Percentiles rank a stretch among this genome's conserved stretches.
phyloP scores from a whole-genome alignment of 768 basidiomycete genomes.

The Trametes elegans region DNA sequence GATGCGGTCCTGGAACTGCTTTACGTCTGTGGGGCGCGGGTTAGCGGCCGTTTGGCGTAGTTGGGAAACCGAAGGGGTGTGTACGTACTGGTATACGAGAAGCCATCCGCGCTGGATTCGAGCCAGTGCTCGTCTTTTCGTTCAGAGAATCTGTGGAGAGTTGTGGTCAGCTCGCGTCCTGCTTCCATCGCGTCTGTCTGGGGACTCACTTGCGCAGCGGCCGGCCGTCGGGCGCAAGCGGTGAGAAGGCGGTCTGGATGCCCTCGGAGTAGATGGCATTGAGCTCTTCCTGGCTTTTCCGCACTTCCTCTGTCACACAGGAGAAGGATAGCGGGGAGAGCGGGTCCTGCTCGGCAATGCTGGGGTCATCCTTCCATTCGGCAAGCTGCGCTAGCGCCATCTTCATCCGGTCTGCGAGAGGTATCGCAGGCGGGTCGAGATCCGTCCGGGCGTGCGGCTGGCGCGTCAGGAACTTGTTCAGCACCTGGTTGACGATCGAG shows the following conservation, averaged over 20 bases:
- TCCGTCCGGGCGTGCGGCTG: conserved; percentile 51
- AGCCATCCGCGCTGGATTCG: conserved; percentile 50
- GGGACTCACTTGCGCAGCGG: conserved; percentile 58
- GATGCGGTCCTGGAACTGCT: conserved; percentile 15
- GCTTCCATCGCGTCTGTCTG: too few relatives aligned
- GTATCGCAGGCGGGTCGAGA: conserved; percentile 35
- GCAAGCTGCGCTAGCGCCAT: conserved; percentile 53
- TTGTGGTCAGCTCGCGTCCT: neutral
- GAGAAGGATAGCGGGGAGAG: conserved; percentile 67
- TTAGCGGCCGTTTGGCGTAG: neutral
- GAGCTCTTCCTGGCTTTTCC: conserved; percentile 49
- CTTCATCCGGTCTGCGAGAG: conserved; percentile 49
- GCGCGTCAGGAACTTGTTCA: conserved; percentile 58
- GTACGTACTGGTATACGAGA: conserved; percentile 52
- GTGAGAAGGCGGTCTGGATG: conserved; percentile 48
- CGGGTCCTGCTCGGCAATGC: conserved; percentile 51
- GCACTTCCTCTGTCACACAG: conserved; percentile 51
- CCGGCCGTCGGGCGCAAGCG: conserved; percentile 54
- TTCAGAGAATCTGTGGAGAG: conserved; percentile 51
- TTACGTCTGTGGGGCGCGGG: neutral
- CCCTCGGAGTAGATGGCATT: conserved; percentile 47
- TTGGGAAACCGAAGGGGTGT: neutral
- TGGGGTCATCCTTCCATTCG: conserved; percentile 45
- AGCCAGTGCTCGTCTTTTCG: conserved; percentile 59
- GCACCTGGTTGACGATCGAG: conserved; percentile 62